Base-by-base conservation (phyloP, 192 early-diverging fungal genomes). In the Glomus cerebriforme region DNA sequence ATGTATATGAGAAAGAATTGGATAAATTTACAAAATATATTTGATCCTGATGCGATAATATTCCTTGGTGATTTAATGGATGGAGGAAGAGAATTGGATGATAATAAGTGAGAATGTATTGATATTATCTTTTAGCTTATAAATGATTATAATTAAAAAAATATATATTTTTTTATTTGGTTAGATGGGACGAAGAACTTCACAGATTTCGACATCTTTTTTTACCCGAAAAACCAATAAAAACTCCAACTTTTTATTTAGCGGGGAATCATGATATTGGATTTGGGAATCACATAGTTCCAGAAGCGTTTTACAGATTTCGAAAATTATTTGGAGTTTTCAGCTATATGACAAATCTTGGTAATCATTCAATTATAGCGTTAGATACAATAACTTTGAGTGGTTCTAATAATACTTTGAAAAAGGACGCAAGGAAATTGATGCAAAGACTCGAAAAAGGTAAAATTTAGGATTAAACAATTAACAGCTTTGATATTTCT, bases 221-320 rank as follows among this genome's bases (percentile, higher is more conserved):
- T 76, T 19, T 47, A 65, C 47, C 73, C 58, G 9, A 69, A 78
- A 27, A 77, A 67, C 22, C 68, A 29, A 27, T 76, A 76, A 43
- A 24, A 32, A 65, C 72, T 60, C 26, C 64, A 78, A 54, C 69
- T 68, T 22, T 80, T 80, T 86, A 92, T 79, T 91, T 94, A 83
- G 92, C 92, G 3, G 97, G 97, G 5, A 99, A 97, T 83, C 97
- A 99, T 82, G 97, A 99, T 82, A 91, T 97, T 62, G 97, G 97
- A 0, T 93, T 94, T 49, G 91, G 93, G 22, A 85, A 92, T 69
- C 86, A 86, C 0, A 76, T 95, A 19, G 79, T 88, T 27, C 59
- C 24, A 0, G 7, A 32, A 0, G 86, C 87, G 12, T 75, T 89
- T 24, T 54, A 73, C 0, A 81, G 92, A 27, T 93, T 88, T 71